Evolutionary conservation across 805 yeast species (phyloP), one percentile per base, ranked within the genome.

Genomic region (Saccharomycopsis olivae): DNA sequence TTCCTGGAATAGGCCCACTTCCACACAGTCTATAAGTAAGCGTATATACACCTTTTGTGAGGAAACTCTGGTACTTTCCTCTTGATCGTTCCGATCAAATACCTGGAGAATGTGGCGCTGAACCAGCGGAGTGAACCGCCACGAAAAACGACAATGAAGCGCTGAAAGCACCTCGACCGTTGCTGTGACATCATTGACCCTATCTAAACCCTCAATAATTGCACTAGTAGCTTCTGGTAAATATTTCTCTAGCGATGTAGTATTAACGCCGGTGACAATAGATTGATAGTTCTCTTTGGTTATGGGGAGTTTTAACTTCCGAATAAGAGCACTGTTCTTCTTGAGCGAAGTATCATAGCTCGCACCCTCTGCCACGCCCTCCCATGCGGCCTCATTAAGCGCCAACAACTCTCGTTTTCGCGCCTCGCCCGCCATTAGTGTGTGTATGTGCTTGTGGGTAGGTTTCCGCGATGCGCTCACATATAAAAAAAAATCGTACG

Each of bases 321-420:
- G 81, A 37, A 86, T 76, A 52, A 84, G 82, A 0, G 86, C 80
- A 3, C 85, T 74, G 53, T 88, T 84, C 55, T 79, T 83, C 63
- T 87, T 87, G 48, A 87, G 62, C 41, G 88, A 79, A 0, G 94
- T 64, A 53, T 87, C 95, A n/a, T n/a, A n/a, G n/a, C n/a, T n/a
- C n/a, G n/a, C n/a, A n/a, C n/a, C n/a, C n/a, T n/a, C n/a, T n/a
- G n/a, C n/a, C n/a, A n/a, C n/a, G n/a, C n/a, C n/a, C n/a, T n/a
- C n/a, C n/a, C n/a, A n/a, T n/a, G n/a, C n/a, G n/a, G n/a, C n/a
- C n/a, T n/a, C n/a, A n/a, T n/a, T n/a, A n/a, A n/a, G n/a, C n/a
- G n/a, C n/a, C n/a, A n/a, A n/a, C n/a, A n/a, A n/a, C n/a, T n/a
- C n/a, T n/a, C n/a, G n/a, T n/a, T n/a, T n/a, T n/a, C n/a, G n/a